These are phyloP conservation scores for Cinnamomum chago DNA, from an alignment of 164 flowering plant species.

Conservation along the genomic window DNA sequence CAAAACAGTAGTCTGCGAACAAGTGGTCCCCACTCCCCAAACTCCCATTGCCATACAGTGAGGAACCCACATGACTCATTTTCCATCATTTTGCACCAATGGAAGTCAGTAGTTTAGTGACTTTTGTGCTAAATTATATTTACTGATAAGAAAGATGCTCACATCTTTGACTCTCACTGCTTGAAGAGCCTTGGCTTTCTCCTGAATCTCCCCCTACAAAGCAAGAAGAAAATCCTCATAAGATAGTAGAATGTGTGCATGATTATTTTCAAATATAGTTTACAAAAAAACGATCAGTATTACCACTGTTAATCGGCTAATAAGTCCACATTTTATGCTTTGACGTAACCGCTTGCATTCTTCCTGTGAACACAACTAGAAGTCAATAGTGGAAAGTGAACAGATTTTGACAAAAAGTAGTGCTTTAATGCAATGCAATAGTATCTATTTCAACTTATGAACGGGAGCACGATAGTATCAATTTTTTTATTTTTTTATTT, in stretches of 20 bases:
- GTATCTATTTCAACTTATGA: too few relatives aligned
- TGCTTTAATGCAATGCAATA: neutral
- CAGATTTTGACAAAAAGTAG: neutral
- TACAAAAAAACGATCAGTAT: conserved; percentile 6
- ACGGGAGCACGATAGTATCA: neutral
- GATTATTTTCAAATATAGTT: neutral
- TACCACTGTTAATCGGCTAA: conserved; percentile 87
- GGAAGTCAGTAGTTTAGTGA: neutral
- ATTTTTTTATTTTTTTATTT: too few relatives aligned
- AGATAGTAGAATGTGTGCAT: neutral
- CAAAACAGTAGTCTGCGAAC: neutral
- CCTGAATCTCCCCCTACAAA: conserved; percentile 84
- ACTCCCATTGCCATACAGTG: neutral
- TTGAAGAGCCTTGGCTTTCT: conserved; percentile 76
- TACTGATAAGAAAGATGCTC: conserved; percentile 25
- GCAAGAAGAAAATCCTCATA: neutral
- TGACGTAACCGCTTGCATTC: conserved; percentile 93
- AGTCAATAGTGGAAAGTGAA: neutral
- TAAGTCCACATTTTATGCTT: conserved; percentile 94
- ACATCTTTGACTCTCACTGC: conserved; percentile 86
- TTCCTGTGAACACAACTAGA: conserved; percentile 40
- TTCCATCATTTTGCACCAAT: neutral
- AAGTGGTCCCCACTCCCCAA: neutral
- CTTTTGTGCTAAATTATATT: neutral
- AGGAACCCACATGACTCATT: neutral